These are phyloP conservation scores for Penicillium sclerotigenum DNA, from an alignment of 2,329 filamentous ascomycete genomes.

Conservation along the genomic window DNA sequence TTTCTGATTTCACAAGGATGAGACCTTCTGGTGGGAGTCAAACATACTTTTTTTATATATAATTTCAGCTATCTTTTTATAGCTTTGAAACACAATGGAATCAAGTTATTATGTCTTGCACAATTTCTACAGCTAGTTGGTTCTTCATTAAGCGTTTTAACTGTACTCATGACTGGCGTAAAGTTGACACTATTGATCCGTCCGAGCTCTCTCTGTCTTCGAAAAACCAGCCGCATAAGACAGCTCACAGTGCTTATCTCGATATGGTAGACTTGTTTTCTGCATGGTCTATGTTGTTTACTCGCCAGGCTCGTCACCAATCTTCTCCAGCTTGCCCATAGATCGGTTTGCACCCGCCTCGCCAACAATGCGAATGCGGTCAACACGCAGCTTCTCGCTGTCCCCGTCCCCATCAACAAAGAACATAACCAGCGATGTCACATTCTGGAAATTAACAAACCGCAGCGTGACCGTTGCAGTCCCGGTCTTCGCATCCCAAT, in stretches of 20 bases:
- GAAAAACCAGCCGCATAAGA: not conserved
- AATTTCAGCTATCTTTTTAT: not conserved
- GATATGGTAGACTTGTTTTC: conserved; percentile 28
- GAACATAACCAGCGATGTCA: conserved; percentile 81
- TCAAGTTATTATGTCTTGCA: not conserved
- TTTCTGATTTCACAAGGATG: conserved; percentile 42
- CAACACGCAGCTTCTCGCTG: conserved; percentile 77
- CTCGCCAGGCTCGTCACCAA: conserved; percentile 70
- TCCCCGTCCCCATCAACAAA: conserved; percentile 81
- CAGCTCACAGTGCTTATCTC: not conserved
- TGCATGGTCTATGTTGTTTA: conserved; percentile 32
- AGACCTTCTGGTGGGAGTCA: conserved; percentile 52
- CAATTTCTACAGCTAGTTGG: not conserved
- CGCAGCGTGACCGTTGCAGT: conserved; percentile 72
- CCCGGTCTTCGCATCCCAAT: conserved; percentile 74
- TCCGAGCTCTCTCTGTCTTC: not conserved
- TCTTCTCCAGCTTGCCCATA: conserved; percentile 93
- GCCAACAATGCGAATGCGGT: conserved; percentile 65
- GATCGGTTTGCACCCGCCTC: conserved; percentile 89
- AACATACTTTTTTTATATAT: conserved; percentile 45
- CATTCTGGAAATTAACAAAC: conserved; percentile 97
- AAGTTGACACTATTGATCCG: not conserved
- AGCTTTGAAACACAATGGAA: not conserved
- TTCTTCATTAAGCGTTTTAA: not conserved
- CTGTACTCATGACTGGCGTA: not conserved